Evolutionary conservation across 768 basidiomycete genomes (phyloP).

Genomic region (Punctularia strigosozonata): DNA sequence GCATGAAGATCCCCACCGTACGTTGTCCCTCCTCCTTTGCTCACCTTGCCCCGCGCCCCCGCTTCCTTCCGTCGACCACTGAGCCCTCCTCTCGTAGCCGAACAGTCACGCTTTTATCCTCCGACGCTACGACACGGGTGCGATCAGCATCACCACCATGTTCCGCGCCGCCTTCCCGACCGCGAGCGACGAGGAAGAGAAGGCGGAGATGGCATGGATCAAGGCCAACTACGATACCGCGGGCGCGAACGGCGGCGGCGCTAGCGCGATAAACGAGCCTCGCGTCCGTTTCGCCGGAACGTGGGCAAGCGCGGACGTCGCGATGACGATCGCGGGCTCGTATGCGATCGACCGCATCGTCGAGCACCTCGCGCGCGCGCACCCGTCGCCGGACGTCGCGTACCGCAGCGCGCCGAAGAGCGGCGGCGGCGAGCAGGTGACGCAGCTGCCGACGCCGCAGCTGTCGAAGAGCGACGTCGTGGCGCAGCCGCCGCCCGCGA

Average conservation of each 20-base stretch:
- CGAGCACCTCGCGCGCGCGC: slow-evolving; percentile 52
- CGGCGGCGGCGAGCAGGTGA: slow-evolving; percentile 16
- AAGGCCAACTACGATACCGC: slow-evolving; percentile 64
- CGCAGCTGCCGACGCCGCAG: slow-evolving; percentile 22
- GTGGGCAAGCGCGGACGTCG: slow-evolving; percentile 65
- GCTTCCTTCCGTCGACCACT: slow-evolving; percentile 11
- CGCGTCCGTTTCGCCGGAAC: slow-evolving; percentile 79
- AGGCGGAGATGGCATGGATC: slow-evolving; percentile 73
- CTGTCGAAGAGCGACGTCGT: slow-evolving; percentile 3
- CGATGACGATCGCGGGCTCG: slow-evolving; percentile 51
- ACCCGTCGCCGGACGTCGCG: slow-evolving; percentile 63
- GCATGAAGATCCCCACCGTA: slow-evolving; percentile 86
- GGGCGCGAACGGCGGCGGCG: slow-evolving; percentile 61
- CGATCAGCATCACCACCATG: slow-evolving; percentile 91
- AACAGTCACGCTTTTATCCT: slow-evolving; percentile 87
- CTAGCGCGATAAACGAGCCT: slow-evolving; percentile 43
- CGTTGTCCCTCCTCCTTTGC: slow-evolving; percentile 14
- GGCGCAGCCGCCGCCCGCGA: slow-evolving; percentile 26
- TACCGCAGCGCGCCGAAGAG: slow-evolving; percentile 63
- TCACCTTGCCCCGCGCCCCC: slow-evolving; percentile 3
- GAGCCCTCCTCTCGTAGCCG: slow-evolving; percentile 30
- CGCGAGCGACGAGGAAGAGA: slow-evolving; percentile 67
- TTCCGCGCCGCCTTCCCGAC: slow-evolving; percentile 89
- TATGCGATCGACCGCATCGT: slow-evolving; percentile 58
- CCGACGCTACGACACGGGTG: slow-evolving; percentile 86